Percentiles rank a stretch among this genome's conserved stretches.
Evolutionary conservation across 2,329 filamentous ascomycete species (phyloP).

Genomic region (Sporothrix mexicana): DNA sequence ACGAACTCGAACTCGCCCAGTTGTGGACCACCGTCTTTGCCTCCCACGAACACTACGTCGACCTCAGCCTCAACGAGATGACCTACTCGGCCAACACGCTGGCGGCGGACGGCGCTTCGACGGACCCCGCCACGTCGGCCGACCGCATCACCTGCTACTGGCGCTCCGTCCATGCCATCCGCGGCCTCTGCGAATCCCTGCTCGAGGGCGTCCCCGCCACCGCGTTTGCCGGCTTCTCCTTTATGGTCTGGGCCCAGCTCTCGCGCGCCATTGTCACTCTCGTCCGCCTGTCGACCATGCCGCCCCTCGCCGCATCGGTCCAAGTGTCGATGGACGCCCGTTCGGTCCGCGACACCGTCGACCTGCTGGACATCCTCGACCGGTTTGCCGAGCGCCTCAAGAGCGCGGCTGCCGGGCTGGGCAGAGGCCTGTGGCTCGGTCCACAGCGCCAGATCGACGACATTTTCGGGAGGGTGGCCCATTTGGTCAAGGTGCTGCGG

Average conservation of each 20-base stretch:
- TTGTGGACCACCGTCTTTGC: background rate
- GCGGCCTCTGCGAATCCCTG: conserved; percentile 25
- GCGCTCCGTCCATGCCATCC: conserved; percentile 32
- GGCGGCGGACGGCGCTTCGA: background rate
- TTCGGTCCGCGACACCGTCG: conserved; percentile 43
- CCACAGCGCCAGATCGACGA: conserved; percentile 9
- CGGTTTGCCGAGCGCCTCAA: conserved; percentile 37
- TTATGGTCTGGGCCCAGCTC: conserved; percentile 32
- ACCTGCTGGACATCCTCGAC: conserved; percentile 43
- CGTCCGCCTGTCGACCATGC: conserved; percentile 33
- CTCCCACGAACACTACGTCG: conserved; percentile 22
- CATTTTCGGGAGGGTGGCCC: background rate
- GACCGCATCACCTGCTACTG: conserved; percentile 26
- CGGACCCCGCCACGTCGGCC: background rate
- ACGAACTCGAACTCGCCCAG: background rate
- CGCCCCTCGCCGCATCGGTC: conserved; percentile 41
- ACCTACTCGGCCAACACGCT: conserved; percentile 19
- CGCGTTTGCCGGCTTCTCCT: conserved; percentile 17
- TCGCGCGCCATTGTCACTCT: conserved; percentile 30
- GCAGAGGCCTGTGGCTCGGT: background rate
- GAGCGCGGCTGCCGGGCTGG: conserved; percentile 5
- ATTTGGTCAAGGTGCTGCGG: background rate
- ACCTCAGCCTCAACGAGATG: conserved; percentile 27
- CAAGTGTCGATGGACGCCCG: conserved; percentile 45
- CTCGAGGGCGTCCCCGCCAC: conserved; percentile 23